Conservation (phyloP, 805 yeast genomes). For the Lipomyces starkeyi region DNA sequence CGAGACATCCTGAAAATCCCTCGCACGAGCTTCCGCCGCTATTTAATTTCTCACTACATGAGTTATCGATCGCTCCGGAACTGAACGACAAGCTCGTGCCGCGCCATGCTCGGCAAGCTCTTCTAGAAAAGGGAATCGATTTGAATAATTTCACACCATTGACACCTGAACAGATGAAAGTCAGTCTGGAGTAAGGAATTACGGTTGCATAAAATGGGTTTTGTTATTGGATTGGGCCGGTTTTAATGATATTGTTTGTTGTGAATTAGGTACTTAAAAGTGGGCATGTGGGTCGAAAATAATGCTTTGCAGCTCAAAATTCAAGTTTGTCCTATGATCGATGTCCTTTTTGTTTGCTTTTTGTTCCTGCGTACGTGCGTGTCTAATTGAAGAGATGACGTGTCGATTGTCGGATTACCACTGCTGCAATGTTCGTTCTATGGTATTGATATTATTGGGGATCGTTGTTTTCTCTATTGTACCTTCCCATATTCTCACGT, state of each 20-base stretch:
- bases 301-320: constrained; percentile 1
- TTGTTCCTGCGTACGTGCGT: neutral
- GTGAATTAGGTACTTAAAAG: constrained; percentile 3
- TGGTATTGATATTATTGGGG: neutral
- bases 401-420: neutral
- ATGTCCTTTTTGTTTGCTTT: neutral
- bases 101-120: constrained; percentile 51
- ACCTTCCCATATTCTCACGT: neutral
- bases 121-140: constrained; percentile 51
- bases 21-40: constrained; percentile 75
- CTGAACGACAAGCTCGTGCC: constrained; percentile 50
- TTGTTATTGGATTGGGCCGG: constrained; percentile 5
- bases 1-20: constrained; percentile 66
- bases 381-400: neutral
- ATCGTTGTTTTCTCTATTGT: neutral
- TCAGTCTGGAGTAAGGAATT: constrained; percentile 25
- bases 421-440: neutral
- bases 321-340: constrained; percentile 3
- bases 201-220: constrained; percentile 3
- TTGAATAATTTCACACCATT: constrained; percentile 65
- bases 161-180: constrained; percentile 42
- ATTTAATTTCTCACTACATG: constrained; percentile 75
- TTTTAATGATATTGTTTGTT: neutral
- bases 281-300: neutral
- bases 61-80: constrained; percentile 54